These are phyloP conservation scores for Rosa multiflora DNA, from an alignment of 306 rosid species.

Conservation along the genomic window DNA sequence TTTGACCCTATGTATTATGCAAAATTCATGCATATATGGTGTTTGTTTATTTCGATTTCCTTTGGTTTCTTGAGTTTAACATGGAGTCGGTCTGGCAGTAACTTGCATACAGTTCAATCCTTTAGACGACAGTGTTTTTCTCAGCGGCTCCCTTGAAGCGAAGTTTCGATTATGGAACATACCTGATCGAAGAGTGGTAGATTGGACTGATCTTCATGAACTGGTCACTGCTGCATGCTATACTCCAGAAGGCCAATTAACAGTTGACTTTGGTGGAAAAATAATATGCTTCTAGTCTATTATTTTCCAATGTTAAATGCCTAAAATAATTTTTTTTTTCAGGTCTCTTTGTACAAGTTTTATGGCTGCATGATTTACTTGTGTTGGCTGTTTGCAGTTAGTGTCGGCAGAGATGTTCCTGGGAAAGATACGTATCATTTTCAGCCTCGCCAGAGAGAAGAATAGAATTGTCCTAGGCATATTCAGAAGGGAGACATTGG, in stretches of 20 bases:
- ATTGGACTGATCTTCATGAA: slow-evolving; percentile 85
- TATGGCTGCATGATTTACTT: no score
- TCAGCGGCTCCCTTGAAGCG: slow-evolving; percentile 89
- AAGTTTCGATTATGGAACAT: slow-evolving; percentile 86
- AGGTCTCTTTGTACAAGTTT: no score
- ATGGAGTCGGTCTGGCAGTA: slow-evolving; percentile 40
- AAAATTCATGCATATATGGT: neutral
- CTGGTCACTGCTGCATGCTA: slow-evolving; percentile 84
- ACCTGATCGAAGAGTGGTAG: slow-evolving; percentile 62
- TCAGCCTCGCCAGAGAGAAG: no score
- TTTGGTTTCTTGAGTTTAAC: neutral
- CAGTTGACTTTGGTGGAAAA: no score
- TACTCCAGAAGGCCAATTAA: slow-evolving; percentile 64
- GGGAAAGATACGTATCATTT: no score
- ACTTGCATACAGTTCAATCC: slow-evolving; percentile 92
- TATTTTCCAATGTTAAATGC: no score
- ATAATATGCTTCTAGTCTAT: no score
- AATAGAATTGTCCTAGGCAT: no score
- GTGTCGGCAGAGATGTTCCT: no score
- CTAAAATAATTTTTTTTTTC: no score
- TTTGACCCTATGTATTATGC: neutral
- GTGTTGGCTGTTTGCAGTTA: no score
- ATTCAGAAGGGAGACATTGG: slow-evolving; percentile 46
- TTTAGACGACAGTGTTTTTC: slow-evolving; percentile 62
- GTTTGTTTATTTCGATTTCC: neutral